These are phyloP conservation scores for Clonostachys byssicola DNA, from an alignment of 2,329 filamentous ascomycete genomes.

Conservation along the genomic window DNA sequence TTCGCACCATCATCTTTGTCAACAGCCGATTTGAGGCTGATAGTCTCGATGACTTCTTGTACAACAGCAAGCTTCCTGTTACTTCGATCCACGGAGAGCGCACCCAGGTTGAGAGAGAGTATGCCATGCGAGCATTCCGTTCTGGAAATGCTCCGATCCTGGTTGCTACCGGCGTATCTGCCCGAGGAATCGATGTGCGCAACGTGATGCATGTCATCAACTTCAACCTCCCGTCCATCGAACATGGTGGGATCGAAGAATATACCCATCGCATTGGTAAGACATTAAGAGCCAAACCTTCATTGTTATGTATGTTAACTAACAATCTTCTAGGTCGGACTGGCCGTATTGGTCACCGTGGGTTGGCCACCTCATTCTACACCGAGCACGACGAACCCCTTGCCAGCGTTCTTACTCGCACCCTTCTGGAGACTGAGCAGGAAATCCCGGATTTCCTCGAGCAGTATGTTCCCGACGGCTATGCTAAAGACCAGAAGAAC, in stretches of 20 bases:
- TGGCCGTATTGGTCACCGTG: slow-evolving; percentile 84
- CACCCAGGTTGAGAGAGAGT: slow-evolving; percentile 87
- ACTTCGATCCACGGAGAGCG: slow-evolving; percentile 87
- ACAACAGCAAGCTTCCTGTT: slow-evolving; percentile 72
- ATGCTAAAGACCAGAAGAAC: slow-evolving; percentile 25
- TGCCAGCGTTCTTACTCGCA: slow-evolving; percentile 70
- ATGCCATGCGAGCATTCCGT: slow-evolving; percentile 83
- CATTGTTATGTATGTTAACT: slow-evolving; percentile 4
- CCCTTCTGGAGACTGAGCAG: slow-evolving; percentile 76
- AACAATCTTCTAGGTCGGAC: slow-evolving; percentile 63
- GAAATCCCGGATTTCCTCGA: slow-evolving; percentile 78
- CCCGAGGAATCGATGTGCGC: slow-evolving; percentile 83
- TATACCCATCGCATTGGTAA: slow-evolving; percentile 92
- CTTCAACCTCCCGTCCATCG: slow-evolving; percentile 73
- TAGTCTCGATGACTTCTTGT: slow-evolving; percentile 82
- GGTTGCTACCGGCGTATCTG: slow-evolving; percentile 80
- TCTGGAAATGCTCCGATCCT: slow-evolving; percentile 72
- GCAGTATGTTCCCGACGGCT: slow-evolving; percentile 54
- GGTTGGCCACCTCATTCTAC: slow-evolving; percentile 86
- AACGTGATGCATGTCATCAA: slow-evolving; percentile 93
- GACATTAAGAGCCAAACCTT: slow-evolving; percentile 10
- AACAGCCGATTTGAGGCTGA: slow-evolving; percentile 78
- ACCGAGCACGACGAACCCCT: slow-evolving; percentile 72
- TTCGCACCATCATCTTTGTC: slow-evolving; percentile 84
- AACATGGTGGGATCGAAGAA: slow-evolving; percentile 85